Conservation (phyloP, 2,329 filamentous ascomycete genomes). For the Huntiella decipiens region DNA sequence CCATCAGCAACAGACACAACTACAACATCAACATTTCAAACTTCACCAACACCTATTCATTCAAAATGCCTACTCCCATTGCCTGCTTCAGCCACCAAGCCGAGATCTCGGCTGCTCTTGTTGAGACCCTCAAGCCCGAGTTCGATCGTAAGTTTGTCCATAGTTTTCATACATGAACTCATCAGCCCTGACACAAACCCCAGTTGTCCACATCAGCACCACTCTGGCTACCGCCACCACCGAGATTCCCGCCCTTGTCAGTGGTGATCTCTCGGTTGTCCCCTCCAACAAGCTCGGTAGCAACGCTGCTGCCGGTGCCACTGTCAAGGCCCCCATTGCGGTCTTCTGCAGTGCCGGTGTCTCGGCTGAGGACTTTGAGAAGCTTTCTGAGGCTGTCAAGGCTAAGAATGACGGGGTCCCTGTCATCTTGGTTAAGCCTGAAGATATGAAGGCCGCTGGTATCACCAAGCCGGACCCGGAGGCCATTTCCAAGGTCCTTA, state of each 20-base stretch:
- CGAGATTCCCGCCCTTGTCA: conserved; percentile 8
- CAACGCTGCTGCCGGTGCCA: conserved; percentile 1
- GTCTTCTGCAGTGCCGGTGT: conserved; percentile 5
- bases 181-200: not conserved
- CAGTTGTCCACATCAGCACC: conserved; percentile 11
- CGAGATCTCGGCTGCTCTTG: conserved; percentile 6
- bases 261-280: not conserved
- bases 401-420: not conserved
- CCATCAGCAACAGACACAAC: too few relatives aligned
- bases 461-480: conserved; percentile 2
- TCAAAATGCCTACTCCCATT: conserved; percentile 10
- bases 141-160: conserved; percentile 7
- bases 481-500: conserved; percentile 8
- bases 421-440: not conserved
- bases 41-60: not conserved
- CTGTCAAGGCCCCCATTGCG: conserved; percentile 1
- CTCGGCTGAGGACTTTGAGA: not conserved
- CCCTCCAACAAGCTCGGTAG: conserved; percentile 7
- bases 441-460: not conserved
- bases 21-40: not conserved
- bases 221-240: conserved; percentile 1
- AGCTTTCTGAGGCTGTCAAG: conserved; percentile 4
- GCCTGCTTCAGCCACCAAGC: conserved; percentile 10
- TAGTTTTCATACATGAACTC: not conserved
- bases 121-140: conserved; percentile 8